Evolutionary conservation across 2,329 filamentous ascomycete species (phyloP), one percentile per base, ranked within the genome.

Genomic region (Penicillium olsonii): DNA sequence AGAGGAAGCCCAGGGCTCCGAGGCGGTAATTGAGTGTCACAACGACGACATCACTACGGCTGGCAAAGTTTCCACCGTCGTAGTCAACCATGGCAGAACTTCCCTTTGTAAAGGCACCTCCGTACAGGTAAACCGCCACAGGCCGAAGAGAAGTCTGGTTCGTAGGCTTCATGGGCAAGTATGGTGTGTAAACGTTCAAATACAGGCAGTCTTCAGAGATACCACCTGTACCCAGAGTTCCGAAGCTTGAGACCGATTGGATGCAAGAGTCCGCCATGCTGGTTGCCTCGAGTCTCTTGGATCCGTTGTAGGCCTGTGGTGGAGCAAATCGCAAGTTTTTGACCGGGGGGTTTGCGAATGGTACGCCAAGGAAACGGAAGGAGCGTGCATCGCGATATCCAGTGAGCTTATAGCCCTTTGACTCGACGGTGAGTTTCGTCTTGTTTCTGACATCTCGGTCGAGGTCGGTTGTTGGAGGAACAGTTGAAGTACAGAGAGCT

Each of bases 291-390:
- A 71, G 62, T 4, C 42, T 55, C 26, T 58, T 62, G 11, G 50
- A 49, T 5, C 60, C 61, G 3, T 59, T 57, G 35, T 65, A 64
- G 5, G 59, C 50, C 26, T 60, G 63, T 1, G 73, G 66, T 3
- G 67, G 69, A 2, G 68, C 67, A 43, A 79, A 77, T 2, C 77
- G 70, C 24, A 68, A 61, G 11, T 77, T 65, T 0, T 72, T 71
- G 1, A 67, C 69, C 2, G 78, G 76, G 3, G 76, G 71, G 3
- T 74, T 57, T 1, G 74, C 77, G 42, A 78, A 80, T 0, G 77
- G 77, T 2, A 80, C 68, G 0, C 76, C 75, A 0, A 74, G 61
- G 56, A 79, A 80, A 2, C 59, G 60, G 47, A 64, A 65, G 15
- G 62, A 64, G n/a, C 61, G 61, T 9, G 56, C 60, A 48, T 65